A percentile compares a stretch with the other conserved stretches of the same genome.
These are phyloP conservation scores for Protomyces macrosporus DNA, from an alignment of 1,139 yeast species.

Conservation along the genomic window DNA sequence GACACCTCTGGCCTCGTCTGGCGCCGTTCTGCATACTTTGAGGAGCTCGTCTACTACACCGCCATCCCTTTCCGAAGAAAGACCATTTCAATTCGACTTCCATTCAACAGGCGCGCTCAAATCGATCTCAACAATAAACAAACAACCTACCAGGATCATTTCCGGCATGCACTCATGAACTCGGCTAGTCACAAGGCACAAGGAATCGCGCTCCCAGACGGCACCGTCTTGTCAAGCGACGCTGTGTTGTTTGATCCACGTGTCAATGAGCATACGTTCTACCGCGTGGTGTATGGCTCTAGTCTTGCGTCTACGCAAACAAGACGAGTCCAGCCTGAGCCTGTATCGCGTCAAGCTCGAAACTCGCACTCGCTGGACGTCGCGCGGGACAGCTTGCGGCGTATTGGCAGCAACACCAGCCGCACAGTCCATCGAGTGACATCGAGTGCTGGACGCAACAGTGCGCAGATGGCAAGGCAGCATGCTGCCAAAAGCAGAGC, in stretches of 20 bases:
- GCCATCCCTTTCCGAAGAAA: constrained; percentile 11
- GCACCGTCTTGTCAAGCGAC: constrained; percentile 14
- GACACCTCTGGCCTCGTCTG: constrained; percentile 1
- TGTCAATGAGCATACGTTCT: background rate
- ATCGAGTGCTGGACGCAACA: constrained; percentile 3
- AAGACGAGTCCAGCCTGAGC: background rate
- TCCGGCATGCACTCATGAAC: constrained; percentile 5
- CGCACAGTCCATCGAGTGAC: constrained; percentile 13
- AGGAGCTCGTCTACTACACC: constrained; percentile 23
- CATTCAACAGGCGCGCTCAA: constrained; percentile 6
- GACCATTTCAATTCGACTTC: constrained; percentile 9
- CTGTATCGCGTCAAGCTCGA: background rate
- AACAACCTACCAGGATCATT: constrained; percentile 9
- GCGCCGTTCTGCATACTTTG: constrained; percentile 11
- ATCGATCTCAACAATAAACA: constrained; percentile 11
- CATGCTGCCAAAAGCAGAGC: background rate
- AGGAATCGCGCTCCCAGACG: constrained; percentile 11
- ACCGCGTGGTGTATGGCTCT: constrained; percentile 6
- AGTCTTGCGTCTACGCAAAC: constrained; percentile 1
- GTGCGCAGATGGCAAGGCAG: background rate
- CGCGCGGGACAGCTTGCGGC: constrained; percentile 3
- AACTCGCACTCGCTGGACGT: background rate
- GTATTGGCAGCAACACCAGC: constrained; percentile 9
- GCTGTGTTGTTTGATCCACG: constrained; percentile 5
- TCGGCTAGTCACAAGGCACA: constrained; percentile 24